phyloP scores from a whole-genome alignment of 2,329 filamentous ascomycete species.

The Aspergillus sergii region DNA sequence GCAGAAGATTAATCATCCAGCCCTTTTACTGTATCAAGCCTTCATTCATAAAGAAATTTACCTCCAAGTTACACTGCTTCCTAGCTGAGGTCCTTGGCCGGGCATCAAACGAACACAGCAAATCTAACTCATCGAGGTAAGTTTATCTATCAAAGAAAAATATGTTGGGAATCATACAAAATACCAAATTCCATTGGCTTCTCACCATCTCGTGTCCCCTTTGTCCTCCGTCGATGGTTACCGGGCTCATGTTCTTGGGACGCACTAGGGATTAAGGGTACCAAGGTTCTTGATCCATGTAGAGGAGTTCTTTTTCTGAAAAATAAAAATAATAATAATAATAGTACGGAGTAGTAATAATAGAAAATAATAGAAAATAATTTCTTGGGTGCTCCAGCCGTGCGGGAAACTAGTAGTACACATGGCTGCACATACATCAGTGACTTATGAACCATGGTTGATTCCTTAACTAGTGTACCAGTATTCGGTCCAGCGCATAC shows the following conservation, averaged over 20 bases:
- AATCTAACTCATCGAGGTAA: background rate
- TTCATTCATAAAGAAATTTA: background rate
- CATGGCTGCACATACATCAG: conserved; percentile 1
- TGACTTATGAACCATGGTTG: conserved; percentile 21
- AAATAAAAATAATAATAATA: background rate
- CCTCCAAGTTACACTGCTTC: conserved; percentile 9
- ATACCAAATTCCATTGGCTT: background rate
- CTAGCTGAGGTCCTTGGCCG: conserved; percentile 3
- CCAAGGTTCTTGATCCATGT: conserved; percentile 2
- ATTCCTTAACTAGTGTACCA: conserved; percentile 22
- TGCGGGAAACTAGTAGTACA: conserved; percentile 5
- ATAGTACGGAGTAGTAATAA: background rate
- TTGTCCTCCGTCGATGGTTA: conserved; percentile 7
- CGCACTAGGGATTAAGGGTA: conserved; percentile 14
- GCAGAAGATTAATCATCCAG: conserved; percentile 19
- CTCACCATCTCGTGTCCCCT: conserved; percentile 1
- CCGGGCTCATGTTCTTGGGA: conserved; percentile 11
- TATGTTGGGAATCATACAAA: background rate
- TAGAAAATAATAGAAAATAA: background rate
- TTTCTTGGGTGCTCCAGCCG: background rate
- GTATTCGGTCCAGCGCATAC: conserved; percentile 14
- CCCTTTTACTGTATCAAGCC: background rate
- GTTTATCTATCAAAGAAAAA: background rate
- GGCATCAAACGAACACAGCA: background rate
- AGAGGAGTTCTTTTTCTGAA: background rate